Evolutionary conservation across 2,329 filamentous ascomycete genomes (phyloP), one percentile per base, ranked within the genome.

Genomic region (Daldinia eschscholtzii): DNA sequence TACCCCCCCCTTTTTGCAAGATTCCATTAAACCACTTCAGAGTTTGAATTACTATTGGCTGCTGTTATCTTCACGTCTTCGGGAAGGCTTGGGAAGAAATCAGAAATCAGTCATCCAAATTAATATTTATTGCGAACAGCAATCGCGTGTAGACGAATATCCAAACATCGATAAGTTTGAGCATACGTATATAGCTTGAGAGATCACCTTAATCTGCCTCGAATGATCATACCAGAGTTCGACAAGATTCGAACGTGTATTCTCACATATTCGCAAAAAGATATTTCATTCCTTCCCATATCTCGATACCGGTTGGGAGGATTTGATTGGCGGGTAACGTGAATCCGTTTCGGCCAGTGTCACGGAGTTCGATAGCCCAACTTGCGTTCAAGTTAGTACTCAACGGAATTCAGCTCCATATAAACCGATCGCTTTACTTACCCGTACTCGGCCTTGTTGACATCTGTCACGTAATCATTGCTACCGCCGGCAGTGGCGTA

Each of bases 301-400:
- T 72, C 70, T 79, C 77, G 18, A 73, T 72, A n/a, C 76, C 72
- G 20, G 70, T 73, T 4, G 74, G 67, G 6, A 77, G 62, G 30
- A 79, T 79, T 67, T 79, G 75, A 61, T 70, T 60, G 1, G 75
- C 71, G 5, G 77, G 77, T 33, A 79, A 71, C 4, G 67, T 62
- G 50, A 79, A 79, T 37, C 76, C 76, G 42, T 73, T 74, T 1
- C 65, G 67, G 7, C 75, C 75, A 6, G 72, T 76, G 28, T 78
- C 77, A 56, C 77, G 72, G n/a, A 79, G 71, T 58, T 79, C 77
- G 23, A 79, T 77, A 1, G 76, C 76, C 75, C 74, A 76, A 35
- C 75, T 77, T 41, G 3, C 1, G 33, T 62, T 28, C 35, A 9
- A 46, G 59, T 72, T 41, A 73, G 66, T 50, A 37, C 44, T 26